Percentiles rank a stretch among this genome's conserved stretches.
phyloP scores from a whole-genome alignment of 2,329 filamentous ascomycete genomes.

The Scedosporium dehoogii region DNA sequence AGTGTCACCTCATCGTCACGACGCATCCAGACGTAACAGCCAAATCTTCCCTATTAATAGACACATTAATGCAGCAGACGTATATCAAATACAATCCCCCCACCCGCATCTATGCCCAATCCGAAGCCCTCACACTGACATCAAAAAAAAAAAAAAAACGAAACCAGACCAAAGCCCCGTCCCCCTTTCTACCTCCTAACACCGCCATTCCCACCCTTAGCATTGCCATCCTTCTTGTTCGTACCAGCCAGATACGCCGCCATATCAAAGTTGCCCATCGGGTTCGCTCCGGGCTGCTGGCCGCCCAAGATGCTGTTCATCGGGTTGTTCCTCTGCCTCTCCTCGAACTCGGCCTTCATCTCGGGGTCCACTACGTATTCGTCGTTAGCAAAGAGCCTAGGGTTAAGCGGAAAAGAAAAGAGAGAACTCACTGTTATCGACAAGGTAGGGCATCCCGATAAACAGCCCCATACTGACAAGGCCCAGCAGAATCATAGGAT shows the following conservation, averaged over 20 bases:
- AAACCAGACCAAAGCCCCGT: background rate
- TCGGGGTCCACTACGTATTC: conserved; percentile 81
- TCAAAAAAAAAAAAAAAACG: background rate
- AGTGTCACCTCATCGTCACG: no score
- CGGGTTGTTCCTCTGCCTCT: conserved; percentile 69
- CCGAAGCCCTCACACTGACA: background rate
- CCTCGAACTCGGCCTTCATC: conserved; percentile 83
- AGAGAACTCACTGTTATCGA: conserved; percentile 76
- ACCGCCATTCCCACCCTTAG: conserved; percentile 13
- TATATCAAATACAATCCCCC: background rate
- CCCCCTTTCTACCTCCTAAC: background rate
- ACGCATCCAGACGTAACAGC: no score
- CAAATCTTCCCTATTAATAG: no score
- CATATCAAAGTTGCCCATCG: conserved; percentile 50
- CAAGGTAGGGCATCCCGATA: conserved; percentile 86
- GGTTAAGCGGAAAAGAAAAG: background rate
- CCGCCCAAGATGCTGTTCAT: conserved; percentile 46
- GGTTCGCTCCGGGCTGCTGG: conserved; percentile 24
- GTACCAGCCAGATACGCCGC: conserved; percentile 53
- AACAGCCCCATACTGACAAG: conserved; percentile 74
- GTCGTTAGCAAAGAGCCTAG: conserved; percentile 10
- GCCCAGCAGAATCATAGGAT: conserved; percentile 92
- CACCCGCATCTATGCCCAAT: background rate
- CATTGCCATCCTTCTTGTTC: conserved; percentile 25
- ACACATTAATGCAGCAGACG: no score